Evolutionary conservation across 1,284 basidiomycete genomes (phyloP).

Genomic region (Ganoderma lingzhi): DNA sequence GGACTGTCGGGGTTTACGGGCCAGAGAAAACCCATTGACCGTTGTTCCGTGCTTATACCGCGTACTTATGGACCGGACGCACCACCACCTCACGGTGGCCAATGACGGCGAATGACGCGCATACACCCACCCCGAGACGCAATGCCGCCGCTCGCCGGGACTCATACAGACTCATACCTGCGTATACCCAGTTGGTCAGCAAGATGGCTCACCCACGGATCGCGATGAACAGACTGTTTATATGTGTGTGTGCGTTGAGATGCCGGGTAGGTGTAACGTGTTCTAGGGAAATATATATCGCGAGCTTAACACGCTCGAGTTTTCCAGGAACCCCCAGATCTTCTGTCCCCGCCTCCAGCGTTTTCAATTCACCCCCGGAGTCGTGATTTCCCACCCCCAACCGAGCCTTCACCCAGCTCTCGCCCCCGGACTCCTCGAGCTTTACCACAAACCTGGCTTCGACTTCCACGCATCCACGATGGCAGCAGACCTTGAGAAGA

Average conservation of each 20-base stretch:
- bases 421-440: background rate
- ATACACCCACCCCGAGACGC: background rate
- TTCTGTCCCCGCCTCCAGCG: background rate
- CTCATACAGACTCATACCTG: background rate
- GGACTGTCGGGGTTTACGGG: background rate
- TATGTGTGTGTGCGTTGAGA: background rate
- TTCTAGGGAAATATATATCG: slow-evolving; percentile 2
- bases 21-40: background rate
- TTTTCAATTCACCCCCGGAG: background rate
- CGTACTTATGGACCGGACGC: background rate
- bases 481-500: slow-evolving; percentile 5
- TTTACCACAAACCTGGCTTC: background rate
- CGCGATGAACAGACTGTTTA: background rate
- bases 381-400: background rate
- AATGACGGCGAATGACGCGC: background rate
- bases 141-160: background rate
- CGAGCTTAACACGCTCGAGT: background rate
- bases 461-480: background rate
- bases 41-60: background rate
- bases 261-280: background rate
- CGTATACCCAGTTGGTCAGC: background rate
- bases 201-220: background rate
- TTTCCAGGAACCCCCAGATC: background rate
- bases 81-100: background rate
- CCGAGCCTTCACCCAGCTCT: background rate